Conservation (phyloP, 257 asterid species). For the Mentha longifolia region DNA sequence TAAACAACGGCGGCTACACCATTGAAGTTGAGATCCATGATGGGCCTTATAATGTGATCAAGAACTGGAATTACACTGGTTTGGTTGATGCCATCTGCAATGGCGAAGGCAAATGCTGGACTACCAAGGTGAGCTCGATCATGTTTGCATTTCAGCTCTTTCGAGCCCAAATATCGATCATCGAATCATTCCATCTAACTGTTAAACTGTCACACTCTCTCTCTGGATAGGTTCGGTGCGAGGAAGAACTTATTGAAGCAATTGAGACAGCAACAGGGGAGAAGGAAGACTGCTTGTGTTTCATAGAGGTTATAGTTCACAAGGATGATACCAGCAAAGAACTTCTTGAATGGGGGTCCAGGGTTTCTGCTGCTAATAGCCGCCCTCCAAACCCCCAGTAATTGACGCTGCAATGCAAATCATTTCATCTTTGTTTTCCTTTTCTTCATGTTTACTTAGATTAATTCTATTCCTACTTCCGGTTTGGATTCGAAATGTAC, state of each 20-base stretch:
- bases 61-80: conserved; percentile 74
- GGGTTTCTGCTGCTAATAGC: conserved; percentile 71
- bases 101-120: conserved; percentile 74
- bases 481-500: not conserved
- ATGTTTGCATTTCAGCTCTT: not conserved
- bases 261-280: conserved; percentile 54
- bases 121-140: conserved; percentile 51
- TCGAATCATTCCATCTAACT: too few species aligned
- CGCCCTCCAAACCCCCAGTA: conserved; percentile 76
- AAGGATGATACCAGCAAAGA: conserved; percentile 76
- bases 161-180: not conserved
- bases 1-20: conserved; percentile 77
- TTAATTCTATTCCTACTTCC: not conserved
- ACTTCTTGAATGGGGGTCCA: conserved; percentile 79
- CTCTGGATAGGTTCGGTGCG: conserved; percentile 47
- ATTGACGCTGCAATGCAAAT: not conserved
- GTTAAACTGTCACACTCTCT: too few species aligned
- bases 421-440: too few species aligned
- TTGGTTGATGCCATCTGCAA: conserved; percentile 69
- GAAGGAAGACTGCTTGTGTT: conserved; percentile 61
- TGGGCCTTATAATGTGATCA: conserved; percentile 76
- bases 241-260: conserved; percentile 63
- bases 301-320: conserved; percentile 71
- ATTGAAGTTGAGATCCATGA: conserved; percentile 80
- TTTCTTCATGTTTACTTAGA: too few species aligned